Base-by-base conservation (phyloP, 2,329 filamentous ascomycete species). In the Orbilia oligospora region DNA sequence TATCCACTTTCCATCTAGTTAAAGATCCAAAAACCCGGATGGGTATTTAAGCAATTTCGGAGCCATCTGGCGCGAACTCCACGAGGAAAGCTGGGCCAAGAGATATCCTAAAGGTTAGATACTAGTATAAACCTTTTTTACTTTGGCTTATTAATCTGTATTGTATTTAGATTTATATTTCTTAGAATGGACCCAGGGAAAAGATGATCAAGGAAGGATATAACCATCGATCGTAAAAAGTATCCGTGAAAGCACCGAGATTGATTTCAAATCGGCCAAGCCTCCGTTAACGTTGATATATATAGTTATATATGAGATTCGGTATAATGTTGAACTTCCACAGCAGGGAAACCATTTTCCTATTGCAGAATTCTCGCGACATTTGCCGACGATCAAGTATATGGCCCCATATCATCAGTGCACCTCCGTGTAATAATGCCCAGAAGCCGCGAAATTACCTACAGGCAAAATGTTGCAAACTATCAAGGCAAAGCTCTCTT, bases 231-330 rank as follows among this genome's bases (percentile, higher is more conserved):
- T 46, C 18, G 44, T 46, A 3, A 46, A 46, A 46, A 58, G 53
- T 58, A 58, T 58, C 30, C 53, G 33, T 22, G 33, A 58, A 58
- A 36, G n/a, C 33, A 9, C 53, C 33, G 53, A 38, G 33, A 38
- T 58, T 27, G 27, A 5, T 4, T 18, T 10, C 27, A 18, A 55
- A 33, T 12, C 27, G 16, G 51, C 51, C 16, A 56, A 56, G 30
- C 14, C 51, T 56, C 51, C 51, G 9, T 8, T 30, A n/a, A n/a
- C n/a, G n/a, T n/a, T n/a, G n/a, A n/a, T n/a, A n/a, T n/a, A n/a
- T n/a, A n/a, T 30, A 3, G 4, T n/a, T 16, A 20, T 36, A 20
- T n/a, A 20, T 55, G 51, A 33, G 5, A n/a, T 55, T 36, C 51
- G 51, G 51, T 20, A 55, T 14, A 41, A 41, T 14, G 3, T 41